Percentiles rank a stretch among this genome's conserved stretches.
These are phyloP conservation scores for Xylaria sp. DNA, from an alignment of 2,329 filamentous ascomycete genomes.

Conservation along the genomic window DNA sequence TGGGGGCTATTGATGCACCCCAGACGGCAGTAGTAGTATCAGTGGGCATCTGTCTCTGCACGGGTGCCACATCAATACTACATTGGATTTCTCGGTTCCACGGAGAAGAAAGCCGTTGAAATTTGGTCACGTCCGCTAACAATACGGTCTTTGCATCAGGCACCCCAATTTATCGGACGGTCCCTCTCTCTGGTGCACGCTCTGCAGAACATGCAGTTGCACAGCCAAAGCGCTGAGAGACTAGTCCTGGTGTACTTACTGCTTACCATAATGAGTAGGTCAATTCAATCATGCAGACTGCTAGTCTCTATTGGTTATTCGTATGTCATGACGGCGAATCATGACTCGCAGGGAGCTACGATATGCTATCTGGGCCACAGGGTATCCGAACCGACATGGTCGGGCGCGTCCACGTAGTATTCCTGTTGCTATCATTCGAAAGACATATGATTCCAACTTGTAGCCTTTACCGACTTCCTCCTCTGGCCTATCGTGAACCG, in stretches of 20 bases:
- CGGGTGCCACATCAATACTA: conserved; percentile 12
- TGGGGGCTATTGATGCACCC: conserved; percentile 28
- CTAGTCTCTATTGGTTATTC: conserved; percentile 9
- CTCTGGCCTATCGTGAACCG: neutral
- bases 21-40: conserved; percentile 19
- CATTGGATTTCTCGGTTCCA: conserved; percentile 32
- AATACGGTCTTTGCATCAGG: conserved; percentile 10
- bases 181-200: conserved; percentile 7
- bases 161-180: conserved; percentile 11
- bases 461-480: neutral
- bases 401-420: neutral
- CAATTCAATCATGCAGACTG: conserved; percentile 16
- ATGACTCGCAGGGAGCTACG: conserved; percentile 2
- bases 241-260: conserved; percentile 7
- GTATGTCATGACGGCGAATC: conserved; percentile 10
- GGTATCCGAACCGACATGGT: neutral
- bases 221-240: conserved; percentile 1
- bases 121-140: conserved; percentile 14
- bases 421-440: neutral
- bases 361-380: conserved; percentile 7
- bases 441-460: conserved; percentile 6
- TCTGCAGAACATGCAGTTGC: conserved; percentile 23
- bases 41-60: conserved; percentile 10
- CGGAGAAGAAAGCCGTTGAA: conserved; percentile 35
- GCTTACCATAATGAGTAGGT: conserved; percentile 27